Evolutionary conservation across 148 eudicot species (phyloP).

Genomic region (Fagopyrum homotropicum): DNA sequence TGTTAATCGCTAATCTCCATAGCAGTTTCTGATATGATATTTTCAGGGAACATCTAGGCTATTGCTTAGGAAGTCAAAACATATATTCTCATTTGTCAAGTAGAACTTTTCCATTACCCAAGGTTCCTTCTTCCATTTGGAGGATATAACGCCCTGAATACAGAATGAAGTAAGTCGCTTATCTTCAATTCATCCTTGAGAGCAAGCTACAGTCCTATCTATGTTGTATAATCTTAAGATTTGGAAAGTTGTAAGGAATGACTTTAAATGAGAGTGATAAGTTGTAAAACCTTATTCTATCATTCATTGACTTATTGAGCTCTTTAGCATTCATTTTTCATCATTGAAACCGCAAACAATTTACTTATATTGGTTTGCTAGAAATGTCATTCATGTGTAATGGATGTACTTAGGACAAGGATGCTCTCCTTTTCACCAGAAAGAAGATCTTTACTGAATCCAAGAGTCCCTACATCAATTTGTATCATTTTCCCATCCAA

Average conservation of each 20-base stretch:
- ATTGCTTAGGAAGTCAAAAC: background rate
- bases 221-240: background rate
- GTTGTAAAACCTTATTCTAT: background rate
- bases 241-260: background rate
- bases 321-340: background rate
- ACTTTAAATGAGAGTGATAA: background rate
- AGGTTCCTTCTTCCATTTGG: background rate
- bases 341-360: background rate
- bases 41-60: background rate
- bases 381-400: background rate
- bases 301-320: background rate
- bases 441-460: background rate
- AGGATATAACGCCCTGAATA: background rate
- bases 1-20: background rate
- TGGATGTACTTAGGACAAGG: background rate
- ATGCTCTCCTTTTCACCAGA: background rate
- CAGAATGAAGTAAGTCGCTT: slow-evolving; percentile 9
- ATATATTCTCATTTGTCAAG: background rate
- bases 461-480: background rate
- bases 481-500: background rate
- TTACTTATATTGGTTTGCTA: background rate
- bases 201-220: background rate
- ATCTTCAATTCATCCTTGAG: background rate
- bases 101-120: background rate
- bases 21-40: background rate